Base-by-base conservation (phyloP, 2,329 filamentous ascomycete species). In the Septoria linicola region DNA sequence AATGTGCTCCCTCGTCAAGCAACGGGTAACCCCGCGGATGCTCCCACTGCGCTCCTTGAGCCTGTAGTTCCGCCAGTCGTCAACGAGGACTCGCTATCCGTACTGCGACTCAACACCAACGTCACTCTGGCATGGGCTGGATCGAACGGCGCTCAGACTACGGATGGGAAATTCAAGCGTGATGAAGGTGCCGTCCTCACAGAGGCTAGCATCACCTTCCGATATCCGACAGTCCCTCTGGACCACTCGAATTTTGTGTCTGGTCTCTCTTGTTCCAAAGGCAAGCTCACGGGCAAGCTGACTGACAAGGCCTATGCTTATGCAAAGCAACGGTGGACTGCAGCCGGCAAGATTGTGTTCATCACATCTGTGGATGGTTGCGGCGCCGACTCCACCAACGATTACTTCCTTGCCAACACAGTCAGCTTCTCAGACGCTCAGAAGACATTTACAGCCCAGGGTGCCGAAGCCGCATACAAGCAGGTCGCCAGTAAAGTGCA, bases 231-330 rank as follows among this genome's bases (percentile, higher is more conserved):
- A 17, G 32, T 53, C 7, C 42, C 50, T 30, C 39, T 53, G 4
- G 50, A 53, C 43, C 44, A 47, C n/a, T 53, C 50, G 6, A 48
- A 47, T n/a, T 46, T 36, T 37, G 37, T 53, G 11, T 19, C 50
- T 34, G 23, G 32, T 11, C 16, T 53, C 32, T 10, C 30, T 7
- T 53, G 50, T 19, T 46, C 50, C 11, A 44, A 37, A 16, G 34
- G 20, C n/a, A 14, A n/a, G 21, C 36, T 53, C 7, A 53, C 42
- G 14, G 50, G 43, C 16, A 43, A n/a, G 8, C 14, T 53, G 11
- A 35, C 27, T 27, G 43, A 41, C 3, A 34, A 40, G 14, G 50
- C 50, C 27, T 53, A 53, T 20, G 39, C 23, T 6, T 53, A 47
- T 36, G 50, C 39, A 11, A 53, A 53, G 43, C n/a, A 36, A 19